phyloP scores from a whole-genome alignment of 371 early-diverging fungal genomes.

The Fennellomyces sp. region DNA sequence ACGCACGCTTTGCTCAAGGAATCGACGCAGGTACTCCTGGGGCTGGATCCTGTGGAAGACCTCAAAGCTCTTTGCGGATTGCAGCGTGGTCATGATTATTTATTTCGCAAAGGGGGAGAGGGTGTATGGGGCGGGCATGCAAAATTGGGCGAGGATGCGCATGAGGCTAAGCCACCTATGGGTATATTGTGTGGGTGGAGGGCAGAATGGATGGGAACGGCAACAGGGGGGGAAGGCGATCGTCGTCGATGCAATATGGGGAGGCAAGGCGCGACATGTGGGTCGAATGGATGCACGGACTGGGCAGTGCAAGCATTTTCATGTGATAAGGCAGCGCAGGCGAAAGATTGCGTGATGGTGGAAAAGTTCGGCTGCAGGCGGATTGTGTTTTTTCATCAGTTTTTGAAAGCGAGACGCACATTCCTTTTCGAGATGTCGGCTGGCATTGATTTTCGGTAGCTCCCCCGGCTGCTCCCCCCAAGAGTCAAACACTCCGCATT shows the following conservation, averaged over 20 bases:
- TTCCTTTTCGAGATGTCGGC: background rate
- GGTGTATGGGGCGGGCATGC: background rate
- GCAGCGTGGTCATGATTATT: conserved; percentile 10
- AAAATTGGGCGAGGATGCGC: background rate
- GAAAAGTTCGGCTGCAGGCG: background rate
- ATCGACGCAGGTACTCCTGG: conserved; percentile 84
- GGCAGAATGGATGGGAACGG: too few species aligned
- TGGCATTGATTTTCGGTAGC: background rate
- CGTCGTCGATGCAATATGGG: too few species aligned
- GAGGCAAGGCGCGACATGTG: too few species aligned
- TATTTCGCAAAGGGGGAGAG: background rate
- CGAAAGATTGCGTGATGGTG: background rate
- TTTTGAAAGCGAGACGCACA: conserved; percentile 2
- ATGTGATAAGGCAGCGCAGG: background rate
- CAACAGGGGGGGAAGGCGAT: too few species aligned
- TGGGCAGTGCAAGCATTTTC: background rate
- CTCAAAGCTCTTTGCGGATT: conserved; percentile 38
- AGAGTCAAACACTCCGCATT: background rate
- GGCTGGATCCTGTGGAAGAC: conserved; percentile 81
- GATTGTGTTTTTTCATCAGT: too few species aligned
- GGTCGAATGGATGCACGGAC: background rate
- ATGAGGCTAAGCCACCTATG: conserved; percentile 12
- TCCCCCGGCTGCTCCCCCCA: conserved; percentile 1
- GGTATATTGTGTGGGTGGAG: too few species aligned
- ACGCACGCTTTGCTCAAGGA: conserved; percentile 76